Conservation (phyloP, 352 stramenopile genomes). For the Albugo candida region DNA sequence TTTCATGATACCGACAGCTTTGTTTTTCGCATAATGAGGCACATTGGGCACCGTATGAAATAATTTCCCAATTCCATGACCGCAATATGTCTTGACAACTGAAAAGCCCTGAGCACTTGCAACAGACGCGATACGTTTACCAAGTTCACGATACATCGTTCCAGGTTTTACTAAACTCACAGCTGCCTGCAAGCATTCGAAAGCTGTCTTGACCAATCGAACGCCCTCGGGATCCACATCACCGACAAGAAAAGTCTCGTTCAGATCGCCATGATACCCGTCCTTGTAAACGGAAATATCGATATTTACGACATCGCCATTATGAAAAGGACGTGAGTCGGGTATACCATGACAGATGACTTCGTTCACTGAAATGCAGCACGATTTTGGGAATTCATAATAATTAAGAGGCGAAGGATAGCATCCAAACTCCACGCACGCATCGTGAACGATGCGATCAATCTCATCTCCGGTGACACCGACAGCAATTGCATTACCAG, state of each 20-base stretch:
- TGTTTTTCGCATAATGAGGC: conserved; percentile 97
- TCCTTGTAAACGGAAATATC: conserved; percentile 95
- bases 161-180: conserved; percentile 84
- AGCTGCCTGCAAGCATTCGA: conserved; percentile 81
- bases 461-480: conserved; percentile 95
- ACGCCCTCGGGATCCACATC: conserved; percentile 87
- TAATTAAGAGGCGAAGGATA: conserved; percentile 98
- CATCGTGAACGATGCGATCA: conserved; percentile 89
- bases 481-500: conserved; percentile 58
- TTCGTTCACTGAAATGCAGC: conserved; percentile 84
- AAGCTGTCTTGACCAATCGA: conserved; percentile 87
- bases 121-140: conserved; percentile 82
- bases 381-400: conserved; percentile 93
- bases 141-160: conserved; percentile 92
- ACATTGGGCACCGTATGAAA: conserved; percentile 96
- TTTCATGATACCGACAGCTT: conserved; percentile 94
- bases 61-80: conserved; percentile 92
- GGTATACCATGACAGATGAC: conserved; percentile 96
- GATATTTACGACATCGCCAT: conserved; percentile 98
- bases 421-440: conserved; percentile 76
- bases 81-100: conserved; percentile 95
- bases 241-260: conserved; percentile 96
- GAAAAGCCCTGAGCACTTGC: conserved; percentile 77
- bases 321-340: conserved; percentile 85
- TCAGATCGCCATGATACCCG: conserved; percentile 95